Evolutionary conservation across 345 rosid species (phyloP).

Genomic region (Kandelia obovata): DNA sequence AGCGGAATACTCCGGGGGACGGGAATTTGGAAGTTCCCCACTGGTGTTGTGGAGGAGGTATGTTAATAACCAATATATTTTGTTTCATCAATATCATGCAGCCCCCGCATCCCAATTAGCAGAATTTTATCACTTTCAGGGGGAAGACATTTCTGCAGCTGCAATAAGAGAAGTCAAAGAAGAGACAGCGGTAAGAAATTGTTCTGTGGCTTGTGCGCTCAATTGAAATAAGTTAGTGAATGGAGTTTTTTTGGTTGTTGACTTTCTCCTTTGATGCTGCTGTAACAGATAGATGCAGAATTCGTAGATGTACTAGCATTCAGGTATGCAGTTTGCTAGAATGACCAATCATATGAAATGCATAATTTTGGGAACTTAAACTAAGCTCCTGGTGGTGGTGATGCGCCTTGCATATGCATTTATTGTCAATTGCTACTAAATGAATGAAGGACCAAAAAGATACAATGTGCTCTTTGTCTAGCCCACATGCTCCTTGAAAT

Average conservation of each 20-base stretch:
- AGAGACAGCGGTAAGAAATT: conserved; percentile 78
- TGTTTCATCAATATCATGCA: background rate
- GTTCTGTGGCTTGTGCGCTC: background rate
- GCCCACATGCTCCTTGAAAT: too few relatives aligned
- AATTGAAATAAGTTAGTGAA: background rate
- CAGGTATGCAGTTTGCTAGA: conserved; percentile 45
- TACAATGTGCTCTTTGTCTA: too few relatives aligned
- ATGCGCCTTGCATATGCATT: background rate
- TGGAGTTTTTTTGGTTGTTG: background rate
- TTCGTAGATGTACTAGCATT: conserved; percentile 73
- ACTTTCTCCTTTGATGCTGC: background rate
- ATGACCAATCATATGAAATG: background rate
- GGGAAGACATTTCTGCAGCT: conserved; percentile 71
- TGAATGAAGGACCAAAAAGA: too few relatives aligned
- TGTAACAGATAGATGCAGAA: conserved; percentile 70
- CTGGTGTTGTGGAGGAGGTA: conserved; percentile 82
- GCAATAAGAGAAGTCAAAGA: conserved; percentile 89
- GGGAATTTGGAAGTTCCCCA: conserved; percentile 85
- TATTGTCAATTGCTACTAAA: background rate
- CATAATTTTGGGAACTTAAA: background rate
- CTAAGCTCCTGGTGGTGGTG: too few relatives aligned
- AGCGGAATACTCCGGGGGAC: conserved; percentile 48
- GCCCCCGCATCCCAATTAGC: background rate
- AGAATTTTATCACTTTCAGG: conserved; percentile 40
- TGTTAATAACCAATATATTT: background rate